Conservation (phyloP, 768 basidiomycete species). For the Dioszegia hungarica region DNA sequence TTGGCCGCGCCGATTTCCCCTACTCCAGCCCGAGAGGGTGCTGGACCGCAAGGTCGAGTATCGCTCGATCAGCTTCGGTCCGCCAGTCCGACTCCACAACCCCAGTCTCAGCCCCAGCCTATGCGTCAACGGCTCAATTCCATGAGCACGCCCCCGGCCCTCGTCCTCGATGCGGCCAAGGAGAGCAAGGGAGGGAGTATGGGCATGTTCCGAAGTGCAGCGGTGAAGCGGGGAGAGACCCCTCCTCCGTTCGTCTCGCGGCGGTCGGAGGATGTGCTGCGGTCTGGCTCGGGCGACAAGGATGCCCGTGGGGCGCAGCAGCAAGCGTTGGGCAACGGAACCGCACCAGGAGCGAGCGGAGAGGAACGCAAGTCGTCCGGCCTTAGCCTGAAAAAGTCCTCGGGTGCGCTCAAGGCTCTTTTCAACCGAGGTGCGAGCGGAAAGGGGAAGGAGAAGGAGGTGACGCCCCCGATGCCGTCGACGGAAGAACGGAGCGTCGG, state of each 20-base stretch:
- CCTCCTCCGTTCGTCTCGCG: constrained; percentile 19
- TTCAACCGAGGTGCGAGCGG: constrained; percentile 36
- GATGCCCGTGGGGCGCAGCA: constrained; percentile 24
- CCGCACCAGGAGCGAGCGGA: background rate
- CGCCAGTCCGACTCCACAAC: constrained; percentile 15
- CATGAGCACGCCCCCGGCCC: constrained; percentile 22
- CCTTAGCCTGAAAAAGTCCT: constrained; percentile 40
- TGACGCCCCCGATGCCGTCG: constrained; percentile 19
- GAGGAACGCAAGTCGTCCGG: constrained; percentile 30
- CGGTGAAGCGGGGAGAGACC: background rate
- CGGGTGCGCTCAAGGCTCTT: constrained; percentile 41
- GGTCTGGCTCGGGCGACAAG: constrained; percentile 1
- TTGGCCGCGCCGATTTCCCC: background rate
- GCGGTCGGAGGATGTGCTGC: constrained; percentile 25
- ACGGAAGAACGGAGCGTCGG: constrained; percentile 11
- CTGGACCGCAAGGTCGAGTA: constrained; percentile 2
- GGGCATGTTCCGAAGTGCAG: constrained; percentile 7
- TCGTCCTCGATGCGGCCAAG: constrained; percentile 10
- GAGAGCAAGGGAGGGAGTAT: background rate
- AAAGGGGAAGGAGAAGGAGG: constrained; percentile 31
- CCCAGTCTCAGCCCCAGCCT: constrained; percentile 1
- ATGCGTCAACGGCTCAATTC: constrained; percentile 17
- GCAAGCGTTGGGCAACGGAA: constrained; percentile 18
- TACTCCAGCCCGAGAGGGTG: constrained; percentile 6
- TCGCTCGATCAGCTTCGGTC: constrained; percentile 32